Evolutionary conservation across 495 filamentous ascomycete species (phyloP), one percentile per base, ranked within the genome.

Genomic region (Trichoderma gamsii): DNA sequence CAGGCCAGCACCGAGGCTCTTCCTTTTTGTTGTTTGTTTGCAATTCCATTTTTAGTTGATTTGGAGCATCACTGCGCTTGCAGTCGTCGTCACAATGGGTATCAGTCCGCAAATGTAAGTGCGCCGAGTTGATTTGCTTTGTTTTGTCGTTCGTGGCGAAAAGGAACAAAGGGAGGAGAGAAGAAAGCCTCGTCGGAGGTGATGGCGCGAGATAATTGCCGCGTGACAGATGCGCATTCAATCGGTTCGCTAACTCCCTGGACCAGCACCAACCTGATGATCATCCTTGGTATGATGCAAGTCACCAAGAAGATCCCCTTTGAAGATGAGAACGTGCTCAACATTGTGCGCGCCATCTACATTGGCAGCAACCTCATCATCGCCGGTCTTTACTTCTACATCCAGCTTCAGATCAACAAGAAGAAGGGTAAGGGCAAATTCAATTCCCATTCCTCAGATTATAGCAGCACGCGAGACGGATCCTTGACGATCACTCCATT

Each of bases 271-370:
- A 97, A 97, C 83, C 83, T 97, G 78, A 83, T 90, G 78, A 91
- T 97, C 86, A 93, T 97, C 79, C 87, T 97, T 72, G 91, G 91
- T 74, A 92, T 97, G 89, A 97, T 98, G 93, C 95, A 98, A 82
- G 86, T 93, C 68, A 89, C 95, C 69, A 99, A 99, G 86, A 91
- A 89, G 82, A 88, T 99, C 66, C 92, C 92, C 61, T 96, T 98
- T 77, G 96, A 99, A 15, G 88, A 99, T 73, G 92, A 94, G 15
- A 84, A 86, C 66, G 90, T 95, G 35, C 87, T 99, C 70, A 90
- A 92, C 73, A 79, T 85, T 51, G 90, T 97, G 71, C 95, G 95
- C 76, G 90, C 80, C 41, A 76, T 89, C 72, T 99, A 99, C 78
- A 75, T 94, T 64, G 74, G 90, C 73, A 96, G 93, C 76, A 98